Conservation (phyloP, 257 asterid species). For the Hygrophila difformis region DNA sequence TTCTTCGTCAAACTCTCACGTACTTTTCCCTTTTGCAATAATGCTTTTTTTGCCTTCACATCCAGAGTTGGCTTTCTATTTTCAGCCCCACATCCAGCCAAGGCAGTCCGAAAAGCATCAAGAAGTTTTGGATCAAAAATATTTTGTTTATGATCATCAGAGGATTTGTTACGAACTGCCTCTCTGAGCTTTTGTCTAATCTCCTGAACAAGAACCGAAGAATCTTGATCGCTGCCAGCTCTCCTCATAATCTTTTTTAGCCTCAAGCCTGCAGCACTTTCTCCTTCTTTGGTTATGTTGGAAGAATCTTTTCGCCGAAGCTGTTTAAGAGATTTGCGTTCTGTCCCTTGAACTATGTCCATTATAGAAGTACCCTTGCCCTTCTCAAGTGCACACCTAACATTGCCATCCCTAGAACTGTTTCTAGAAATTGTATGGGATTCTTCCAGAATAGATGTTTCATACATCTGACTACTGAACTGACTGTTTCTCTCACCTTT, state of each 20-base stretch:
- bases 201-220: slow-evolving; percentile 59
- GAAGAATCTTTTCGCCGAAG: slow-evolving; percentile 23
- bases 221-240: slow-evolving; percentile 56
- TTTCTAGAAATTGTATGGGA: slow-evolving; percentile 17
- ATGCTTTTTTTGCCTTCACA: slow-evolving; percentile 65
- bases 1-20: slow-evolving; percentile 91
- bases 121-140: slow-evolving; percentile 80
- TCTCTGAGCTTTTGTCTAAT: slow-evolving; percentile 78
- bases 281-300: slow-evolving; percentile 34
- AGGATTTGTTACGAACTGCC: slow-evolving; percentile 73
- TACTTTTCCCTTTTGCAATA: slow-evolving; percentile 86
- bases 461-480: slow-evolving; percentile 23
- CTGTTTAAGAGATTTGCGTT: slow-evolving; percentile 37
- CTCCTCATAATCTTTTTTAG: slow-evolving; percentile 92
- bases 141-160: slow-evolving; percentile 49
- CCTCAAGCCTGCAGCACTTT: slow-evolving; percentile 59
- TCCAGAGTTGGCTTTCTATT: slow-evolving; percentile 49
- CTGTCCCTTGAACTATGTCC: slow-evolving; percentile 66
- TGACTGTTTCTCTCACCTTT: slow-evolving; percentile 37
- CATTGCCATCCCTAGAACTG: slow-evolving; percentile 22
- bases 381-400: slow-evolving; percentile 26
- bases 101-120: slow-evolving; percentile 89
- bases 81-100: slow-evolving; percentile 67
- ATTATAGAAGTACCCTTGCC: slow-evolving; percentile 35
- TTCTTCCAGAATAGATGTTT: slow-evolving; percentile 28